A percentile compares a stretch with the other conserved stretches of the same genome.
phyloP scores from a whole-genome alignment of 2,329 filamentous ascomycete genomes.

The Didymella exigua region DNA sequence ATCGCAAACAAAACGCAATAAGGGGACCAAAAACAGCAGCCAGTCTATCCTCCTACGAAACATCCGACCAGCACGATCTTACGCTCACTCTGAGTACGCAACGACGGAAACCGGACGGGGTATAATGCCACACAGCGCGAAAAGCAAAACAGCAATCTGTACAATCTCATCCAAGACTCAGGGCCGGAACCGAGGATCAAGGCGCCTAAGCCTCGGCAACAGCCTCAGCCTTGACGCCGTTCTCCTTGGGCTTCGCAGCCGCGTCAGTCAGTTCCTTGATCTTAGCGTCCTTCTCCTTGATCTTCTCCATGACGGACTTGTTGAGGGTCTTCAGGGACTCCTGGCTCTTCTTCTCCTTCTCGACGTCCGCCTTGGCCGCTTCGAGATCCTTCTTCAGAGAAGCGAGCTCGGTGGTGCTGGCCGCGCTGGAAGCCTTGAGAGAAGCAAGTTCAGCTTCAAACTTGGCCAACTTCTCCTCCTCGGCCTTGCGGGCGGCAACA shows the following conservation, averaged over 20 bases:
- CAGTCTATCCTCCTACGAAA: constrained; percentile 4
- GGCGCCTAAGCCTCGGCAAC: constrained; percentile 8
- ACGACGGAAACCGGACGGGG: constrained; percentile 19
- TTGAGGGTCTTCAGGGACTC: constrained; percentile 25
- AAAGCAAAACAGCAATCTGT: constrained; percentile 15
- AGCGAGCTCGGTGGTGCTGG: constrained; percentile 21
- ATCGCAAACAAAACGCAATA: constrained; percentile 1
- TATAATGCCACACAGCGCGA: constrained; percentile 19
- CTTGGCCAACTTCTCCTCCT: constrained; percentile 23
- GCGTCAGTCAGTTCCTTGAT: constrained; percentile 19
- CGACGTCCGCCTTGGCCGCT: constrained; percentile 27
- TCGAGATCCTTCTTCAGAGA: constrained; percentile 28
- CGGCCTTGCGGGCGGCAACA: constrained; percentile 21
- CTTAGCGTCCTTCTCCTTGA: constrained; percentile 26
- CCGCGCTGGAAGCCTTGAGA: constrained; percentile 26
- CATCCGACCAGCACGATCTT: constrained; percentile 21
- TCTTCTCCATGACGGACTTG: constrained; percentile 22
- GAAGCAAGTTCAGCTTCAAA: constrained; percentile 21
- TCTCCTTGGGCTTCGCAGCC: constrained; percentile 14
- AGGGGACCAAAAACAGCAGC: background rate
- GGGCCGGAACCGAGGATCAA: background rate
- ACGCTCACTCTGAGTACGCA: constrained; percentile 17
- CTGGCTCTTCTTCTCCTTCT: constrained; percentile 22
- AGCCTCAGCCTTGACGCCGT: constrained; percentile 11
- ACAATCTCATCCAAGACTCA: constrained; percentile 1